These are phyloP conservation scores for Penicillium sp. DNA, from an alignment of 2,329 filamentous ascomycete genomes.

Conservation along the genomic window DNA sequence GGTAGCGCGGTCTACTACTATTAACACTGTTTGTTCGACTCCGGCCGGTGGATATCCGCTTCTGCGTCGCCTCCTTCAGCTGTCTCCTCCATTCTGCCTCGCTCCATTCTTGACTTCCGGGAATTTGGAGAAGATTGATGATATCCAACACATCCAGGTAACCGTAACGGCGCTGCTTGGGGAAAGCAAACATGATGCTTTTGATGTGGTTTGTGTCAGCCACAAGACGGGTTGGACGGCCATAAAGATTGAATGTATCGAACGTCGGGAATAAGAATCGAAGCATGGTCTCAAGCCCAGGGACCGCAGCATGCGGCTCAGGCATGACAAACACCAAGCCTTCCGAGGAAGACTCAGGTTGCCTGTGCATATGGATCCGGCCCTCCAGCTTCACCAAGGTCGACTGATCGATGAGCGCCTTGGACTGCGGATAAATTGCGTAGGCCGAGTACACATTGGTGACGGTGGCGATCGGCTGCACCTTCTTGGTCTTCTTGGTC, in stretches of 20 bases:
- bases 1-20: conserved; percentile 47
- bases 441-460: conserved; percentile 88
- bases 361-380: conserved; percentile 77
- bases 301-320: conserved; percentile 83
- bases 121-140: conserved; percentile 67
- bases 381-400: conserved; percentile 93
- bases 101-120: conserved; percentile 70
- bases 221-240: conserved; percentile 76
- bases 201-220: conserved; percentile 81
- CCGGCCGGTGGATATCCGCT: conserved; percentile 34
- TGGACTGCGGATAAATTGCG: conserved; percentile 91
- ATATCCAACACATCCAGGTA: conserved; percentile 89
- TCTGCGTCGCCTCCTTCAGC: conserved; percentile 78
- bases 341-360: conserved; percentile 71
- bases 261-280: conserved; percentile 89
- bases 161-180: conserved; percentile 77
- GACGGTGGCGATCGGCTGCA: conserved; percentile 82
- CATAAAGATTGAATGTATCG: conserved; percentile 88
- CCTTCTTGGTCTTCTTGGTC: conserved; percentile 87
- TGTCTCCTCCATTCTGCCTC: conserved; percentile 86
- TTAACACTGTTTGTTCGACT: conserved; percentile 52
- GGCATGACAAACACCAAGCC: conserved; percentile 99
- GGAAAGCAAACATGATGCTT: conserved; percentile 98
- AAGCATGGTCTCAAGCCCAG: conserved; percentile 91
- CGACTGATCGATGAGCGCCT: conserved; percentile 87